Conservation (phyloP, 2,329 filamentous ascomycete species). For the Aspergillus sp. region DNA sequence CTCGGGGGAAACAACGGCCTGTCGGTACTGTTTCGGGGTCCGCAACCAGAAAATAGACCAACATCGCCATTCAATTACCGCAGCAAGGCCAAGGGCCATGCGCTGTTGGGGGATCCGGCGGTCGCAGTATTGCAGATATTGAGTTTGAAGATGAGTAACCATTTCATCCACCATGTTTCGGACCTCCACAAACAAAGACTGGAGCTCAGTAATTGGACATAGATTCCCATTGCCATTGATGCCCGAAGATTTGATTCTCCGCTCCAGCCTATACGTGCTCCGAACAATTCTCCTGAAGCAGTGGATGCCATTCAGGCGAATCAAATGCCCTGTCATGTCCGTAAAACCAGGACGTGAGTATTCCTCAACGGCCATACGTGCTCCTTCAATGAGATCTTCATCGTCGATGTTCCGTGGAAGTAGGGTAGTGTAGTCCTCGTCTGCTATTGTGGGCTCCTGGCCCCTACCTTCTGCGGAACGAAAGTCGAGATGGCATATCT, state of each 20-base stretch:
- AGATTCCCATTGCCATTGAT: neutral
- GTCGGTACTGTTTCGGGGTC: conserved; percentile 9
- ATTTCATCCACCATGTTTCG: conserved; percentile 6
- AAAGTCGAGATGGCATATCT: conserved; percentile 13
- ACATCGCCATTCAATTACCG: conserved; percentile 10
- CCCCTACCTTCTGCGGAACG: conserved; percentile 11
- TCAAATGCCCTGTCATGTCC: conserved; percentile 12
- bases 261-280: conserved; percentile 7
- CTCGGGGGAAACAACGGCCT: conserved; percentile 6
- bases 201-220: conserved; percentile 5
- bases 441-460: conserved; percentile 12
- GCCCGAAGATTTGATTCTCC: conserved; percentile 2
- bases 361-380: neutral
- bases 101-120: conserved; percentile 5
- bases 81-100: conserved; percentile 8
- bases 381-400: conserved; percentile 9
- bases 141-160: conserved; percentile 1
- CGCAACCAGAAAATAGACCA: conserved; percentile 13
- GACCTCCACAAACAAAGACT: conserved; percentile 7
- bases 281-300: conserved; percentile 10
- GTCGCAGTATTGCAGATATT: conserved; percentile 11
- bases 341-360: conserved; percentile 8
- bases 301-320: conserved; percentile 11
- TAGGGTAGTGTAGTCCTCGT: conserved; percentile 12
- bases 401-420: conserved; percentile 12